Base-by-base conservation (phyloP, 306 rosid genomes). In the Lagenaria siceraria region DNA sequence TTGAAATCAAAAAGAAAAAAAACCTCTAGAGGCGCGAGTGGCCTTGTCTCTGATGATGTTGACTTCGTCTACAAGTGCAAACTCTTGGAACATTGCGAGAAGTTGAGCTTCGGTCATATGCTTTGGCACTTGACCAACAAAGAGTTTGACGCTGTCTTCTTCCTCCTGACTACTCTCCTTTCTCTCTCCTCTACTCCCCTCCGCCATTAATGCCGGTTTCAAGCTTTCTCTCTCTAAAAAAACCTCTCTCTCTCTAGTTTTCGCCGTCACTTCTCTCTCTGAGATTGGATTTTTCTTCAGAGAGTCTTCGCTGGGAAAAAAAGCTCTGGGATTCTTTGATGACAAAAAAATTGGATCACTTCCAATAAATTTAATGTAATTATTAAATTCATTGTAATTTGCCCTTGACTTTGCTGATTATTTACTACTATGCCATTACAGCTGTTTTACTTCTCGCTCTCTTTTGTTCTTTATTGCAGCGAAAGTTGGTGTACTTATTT, bases 51-150 rank as follows among this genome's bases (percentile, higher is more conserved):
- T 96, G 92, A 96, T 96, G 88, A 96, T 84, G 91, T 92, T 96
- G 97, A 96, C 97, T 81, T 96, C 92, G 80, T 96, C 98, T 25
- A 96, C 97, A 79, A 96, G 73, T 6, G 96, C 90, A 78, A 92
- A 89, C 82, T 96, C 98, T 70, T 89, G 74, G 88, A 96, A 92
- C 99, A 92, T 89, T 90, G 88, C 75, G 11, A 96, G 91, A 8
- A 96, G 89, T 59, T 96, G 97, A 31, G 84, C 82, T 84, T 96
- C 99, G 54, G 91, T 89, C 94, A 92, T 89, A 84, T 90, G 90
- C 86, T 96, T 96, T 73, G 99, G 99, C 40, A 96, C 99, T 87
- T 96, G 99, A 40, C 99, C 99, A 3, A 92, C 99, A 79, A 96
- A 96, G 77, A 96, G 93, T 81, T 96, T 96, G 88, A 96, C 99